Evolutionary conservation across 805 yeast species (phyloP).

Genomic region (Yamadazyma sp.): DNA sequence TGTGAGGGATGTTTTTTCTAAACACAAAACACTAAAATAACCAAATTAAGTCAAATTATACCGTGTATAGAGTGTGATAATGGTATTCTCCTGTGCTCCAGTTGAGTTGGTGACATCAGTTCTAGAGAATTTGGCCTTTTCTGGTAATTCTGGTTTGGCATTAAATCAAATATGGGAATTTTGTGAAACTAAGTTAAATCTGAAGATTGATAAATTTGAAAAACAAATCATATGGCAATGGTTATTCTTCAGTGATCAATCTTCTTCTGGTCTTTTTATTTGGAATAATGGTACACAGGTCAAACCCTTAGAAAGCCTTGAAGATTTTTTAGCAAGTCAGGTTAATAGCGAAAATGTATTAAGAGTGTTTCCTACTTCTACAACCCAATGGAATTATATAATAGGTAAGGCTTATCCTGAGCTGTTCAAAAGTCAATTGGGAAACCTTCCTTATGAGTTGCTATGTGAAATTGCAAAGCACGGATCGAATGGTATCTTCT

Average conservation of each 20-base stretch:
- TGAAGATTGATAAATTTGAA: constrained; percentile 30
- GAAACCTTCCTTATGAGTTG: constrained; percentile 52
- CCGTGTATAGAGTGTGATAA: too few species aligned
- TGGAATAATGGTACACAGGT: constrained; percentile 10
- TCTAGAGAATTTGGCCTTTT: constrained; percentile 27
- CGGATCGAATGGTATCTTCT: constrained; percentile 55
- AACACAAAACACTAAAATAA: too few species aligned
- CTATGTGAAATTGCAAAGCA: constrained; percentile 58
- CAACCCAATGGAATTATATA: constrained; percentile 54
- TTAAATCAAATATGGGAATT: constrained; percentile 27
- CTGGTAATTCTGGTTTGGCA: constrained; percentile 29
- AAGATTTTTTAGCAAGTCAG: constrained; percentile 16
- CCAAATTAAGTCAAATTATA: too few species aligned
- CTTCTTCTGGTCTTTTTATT: constrained; percentile 6
- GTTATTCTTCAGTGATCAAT: constrained; percentile 22
- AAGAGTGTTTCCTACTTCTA: constrained; percentile 43
- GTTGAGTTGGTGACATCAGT: constrained; percentile 22
- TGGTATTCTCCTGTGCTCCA: constrained; percentile 25
- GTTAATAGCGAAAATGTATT: constrained; percentile 9
- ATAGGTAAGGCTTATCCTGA: constrained; percentile 49
- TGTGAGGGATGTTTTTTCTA: too few species aligned
- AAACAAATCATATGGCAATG: constrained; percentile 41
- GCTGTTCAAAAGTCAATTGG: constrained; percentile 49
- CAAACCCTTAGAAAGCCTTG: constrained; percentile 11
- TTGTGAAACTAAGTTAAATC: constrained; percentile 17